Evolutionary conservation across 129 eudicot species (phyloP).

Genomic region (Pseudognaphalium luteoalbum): DNA sequence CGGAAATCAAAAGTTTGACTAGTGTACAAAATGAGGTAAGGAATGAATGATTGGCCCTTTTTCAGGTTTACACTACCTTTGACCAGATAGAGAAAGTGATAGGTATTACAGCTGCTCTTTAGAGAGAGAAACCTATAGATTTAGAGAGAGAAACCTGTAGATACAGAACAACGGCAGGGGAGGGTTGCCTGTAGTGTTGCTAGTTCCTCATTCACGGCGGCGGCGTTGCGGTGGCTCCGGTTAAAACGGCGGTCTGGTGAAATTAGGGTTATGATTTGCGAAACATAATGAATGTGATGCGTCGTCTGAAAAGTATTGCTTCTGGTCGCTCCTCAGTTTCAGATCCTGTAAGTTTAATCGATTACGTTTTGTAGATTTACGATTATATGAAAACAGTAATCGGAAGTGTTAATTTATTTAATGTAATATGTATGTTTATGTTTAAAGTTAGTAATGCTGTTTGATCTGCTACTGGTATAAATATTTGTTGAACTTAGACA

Average conservation of each 20-base stretch:
- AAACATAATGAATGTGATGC: slow-evolving; percentile 79
- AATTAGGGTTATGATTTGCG: slow-evolving; percentile 37
- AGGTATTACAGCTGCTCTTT: not conserved
- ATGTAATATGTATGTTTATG: not conserved
- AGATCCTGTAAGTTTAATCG: slow-evolving; percentile 65
- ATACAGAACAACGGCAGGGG: slow-evolving; percentile 20
- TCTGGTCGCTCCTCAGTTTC: slow-evolving; percentile 90
- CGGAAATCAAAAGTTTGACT: slow-evolving; percentile 27
- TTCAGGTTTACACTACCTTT: slow-evolving; percentile 31
- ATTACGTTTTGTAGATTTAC: not conserved
- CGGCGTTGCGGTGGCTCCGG: slow-evolving; percentile 11
- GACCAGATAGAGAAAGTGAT: slow-evolving; percentile 31
- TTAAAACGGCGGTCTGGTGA: slow-evolving; percentile 14
- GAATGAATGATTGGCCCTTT: slow-evolving; percentile 36
- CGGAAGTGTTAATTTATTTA: not conserved
- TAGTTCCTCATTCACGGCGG: slow-evolving; percentile 31
- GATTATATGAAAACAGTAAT: not conserved
- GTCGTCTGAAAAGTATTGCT: slow-evolving; percentile 91
- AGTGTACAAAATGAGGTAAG: slow-evolving; percentile 34
- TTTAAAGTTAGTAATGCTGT: not conserved
- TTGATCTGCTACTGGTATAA: slow-evolving; percentile 17
- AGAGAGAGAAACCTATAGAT: slow-evolving; percentile 33
- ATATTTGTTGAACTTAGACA: not conserved
- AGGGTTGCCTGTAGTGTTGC: slow-evolving; percentile 23
- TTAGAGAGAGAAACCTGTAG: slow-evolving; percentile 36